Evolutionary conservation across 257 asterid genomes (phyloP), one percentile per base, ranked within the genome.

Genomic region (Penstemon eatonii): DNA sequence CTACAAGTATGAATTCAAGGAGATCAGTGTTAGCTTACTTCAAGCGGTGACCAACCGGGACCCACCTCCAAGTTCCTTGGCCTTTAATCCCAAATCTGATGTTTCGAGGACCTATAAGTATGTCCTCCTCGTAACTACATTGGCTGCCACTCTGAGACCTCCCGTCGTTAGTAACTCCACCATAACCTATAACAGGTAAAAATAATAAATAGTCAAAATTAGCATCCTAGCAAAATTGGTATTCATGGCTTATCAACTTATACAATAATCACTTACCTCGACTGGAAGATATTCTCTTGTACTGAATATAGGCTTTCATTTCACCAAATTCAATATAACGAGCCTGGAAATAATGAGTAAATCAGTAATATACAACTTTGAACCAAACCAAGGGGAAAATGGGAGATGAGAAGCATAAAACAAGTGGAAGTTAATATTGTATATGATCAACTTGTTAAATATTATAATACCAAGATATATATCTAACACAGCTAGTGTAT

Each of bases 301-400:
- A 75, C 3, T 71, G 43, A 38, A 91, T 78, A 54, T 79, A 83
- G 5, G 91, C 80, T 15, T 63, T 69, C 56, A 58, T 69, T 0
- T 84, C 85, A 5, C 81, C 86, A 4, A 86, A 75, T 36, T 71
- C 75, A 58, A 86, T 69, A 19, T 60, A 65, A 61, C 55, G 87
- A 10, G 76, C 81, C 97, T 91, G 81, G 43, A 75, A 74, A 59
- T 3, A 72, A 44, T 25, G 33, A 25, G 11, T 10, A 41, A 5
- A 55, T 55, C 55, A 52, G 37, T 45, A 54, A 47, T 42, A n/a
- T 43, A 52, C 15, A 65, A 49, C 33, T 4, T 43, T 6, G 8
- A 47, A 2, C 2, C 33, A 25, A 25, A 8, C 56, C 55, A 49
- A 10, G 54, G 15, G 44, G 43, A 11, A 36, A 0, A 61, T 4